These are phyloP conservation scores for Pittosporum tobira DNA, from an alignment of 129 eudicot genomes.

Conservation along the genomic window DNA sequence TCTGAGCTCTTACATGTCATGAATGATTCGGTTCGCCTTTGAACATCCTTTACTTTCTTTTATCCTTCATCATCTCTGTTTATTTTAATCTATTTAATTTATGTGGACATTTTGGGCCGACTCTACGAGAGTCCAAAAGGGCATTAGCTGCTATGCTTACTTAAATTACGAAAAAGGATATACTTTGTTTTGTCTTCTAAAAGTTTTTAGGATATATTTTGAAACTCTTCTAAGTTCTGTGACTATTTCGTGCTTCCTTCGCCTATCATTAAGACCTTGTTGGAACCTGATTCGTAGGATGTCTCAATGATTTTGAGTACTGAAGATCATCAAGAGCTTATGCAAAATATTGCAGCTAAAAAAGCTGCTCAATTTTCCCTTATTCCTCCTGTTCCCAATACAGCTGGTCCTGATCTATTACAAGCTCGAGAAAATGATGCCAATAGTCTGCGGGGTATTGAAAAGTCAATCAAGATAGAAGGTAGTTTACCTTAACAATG, in stretches of 20 bases:
- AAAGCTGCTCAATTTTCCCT: constrained; percentile 58
- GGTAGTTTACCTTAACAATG: constrained; percentile 28
- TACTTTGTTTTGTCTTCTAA: neutral
- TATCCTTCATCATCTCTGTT: neutral
- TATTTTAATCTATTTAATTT: neutral
- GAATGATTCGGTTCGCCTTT: constrained; percentile 73
- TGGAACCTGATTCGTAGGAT: constrained; percentile 42
- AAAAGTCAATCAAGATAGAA: constrained; percentile 27
- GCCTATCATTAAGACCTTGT: neutral
- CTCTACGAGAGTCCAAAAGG: neutral
- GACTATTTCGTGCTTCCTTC: neutral
- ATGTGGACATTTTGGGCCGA: neutral
- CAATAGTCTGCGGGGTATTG: constrained; percentile 20
- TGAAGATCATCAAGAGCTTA: constrained; percentile 75
- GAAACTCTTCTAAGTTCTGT: neutral
- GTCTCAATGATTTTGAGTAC: constrained; percentile 85
- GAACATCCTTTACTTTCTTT: constrained; percentile 4
- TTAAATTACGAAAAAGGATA: no score
- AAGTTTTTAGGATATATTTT: neutral
- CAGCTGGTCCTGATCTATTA: constrained; percentile 11
- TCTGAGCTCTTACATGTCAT: constrained; percentile 90
- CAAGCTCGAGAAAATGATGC: constrained; percentile 20
- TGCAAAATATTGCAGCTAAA: constrained; percentile 69
- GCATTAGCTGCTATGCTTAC: neutral
- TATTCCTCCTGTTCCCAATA: constrained; percentile 56